Conservation (phyloP, 2,329 filamentous ascomycete genomes). For the Cladosporium oxysporum region DNA sequence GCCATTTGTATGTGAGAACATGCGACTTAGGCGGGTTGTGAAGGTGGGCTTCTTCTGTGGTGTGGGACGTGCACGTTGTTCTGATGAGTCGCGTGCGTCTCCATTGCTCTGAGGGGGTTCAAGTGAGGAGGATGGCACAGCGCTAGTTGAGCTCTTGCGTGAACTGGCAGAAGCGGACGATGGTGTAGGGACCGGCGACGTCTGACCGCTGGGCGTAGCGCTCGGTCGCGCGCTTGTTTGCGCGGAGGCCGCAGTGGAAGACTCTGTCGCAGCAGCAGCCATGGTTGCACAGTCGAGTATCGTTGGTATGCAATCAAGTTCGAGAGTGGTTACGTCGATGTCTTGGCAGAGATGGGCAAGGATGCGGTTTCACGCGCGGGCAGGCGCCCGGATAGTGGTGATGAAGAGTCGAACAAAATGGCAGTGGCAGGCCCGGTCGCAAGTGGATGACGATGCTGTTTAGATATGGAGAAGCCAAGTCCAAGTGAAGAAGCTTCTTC, state of each 20-base stretch:
- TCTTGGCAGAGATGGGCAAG: constrained; percentile 12
- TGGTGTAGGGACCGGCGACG: constrained; percentile 47
- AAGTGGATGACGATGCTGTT: background rate
- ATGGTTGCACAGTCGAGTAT: constrained; percentile 1
- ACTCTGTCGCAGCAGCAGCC: background rate
- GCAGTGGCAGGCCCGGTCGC: background rate
- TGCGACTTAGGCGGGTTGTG: constrained; percentile 43
- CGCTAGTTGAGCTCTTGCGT: constrained; percentile 21
- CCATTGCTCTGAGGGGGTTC: constrained; percentile 23
- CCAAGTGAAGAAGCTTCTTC: background rate
- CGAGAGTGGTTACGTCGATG: constrained; percentile 16
- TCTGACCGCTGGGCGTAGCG: constrained; percentile 17
- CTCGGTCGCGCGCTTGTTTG: constrained; percentile 14
- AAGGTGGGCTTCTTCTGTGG: constrained; percentile 42
- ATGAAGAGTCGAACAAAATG: constrained; percentile 14
- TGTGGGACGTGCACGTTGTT: constrained; percentile 26
- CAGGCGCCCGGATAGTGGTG: constrained; percentile 17
- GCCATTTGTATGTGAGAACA: constrained; percentile 40
- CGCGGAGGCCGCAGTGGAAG: background rate
- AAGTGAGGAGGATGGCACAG: constrained; percentile 4
- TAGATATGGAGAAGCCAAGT: background rate
- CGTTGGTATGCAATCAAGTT: background rate
- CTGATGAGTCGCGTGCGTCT: constrained; percentile 24
- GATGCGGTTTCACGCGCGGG: constrained; percentile 11
- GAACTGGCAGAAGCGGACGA: constrained; percentile 47